These are phyloP conservation scores for Westerdykella aurantiaca DNA, from an alignment of 2,329 filamentous ascomycete species.

Conservation along the genomic window DNA sequence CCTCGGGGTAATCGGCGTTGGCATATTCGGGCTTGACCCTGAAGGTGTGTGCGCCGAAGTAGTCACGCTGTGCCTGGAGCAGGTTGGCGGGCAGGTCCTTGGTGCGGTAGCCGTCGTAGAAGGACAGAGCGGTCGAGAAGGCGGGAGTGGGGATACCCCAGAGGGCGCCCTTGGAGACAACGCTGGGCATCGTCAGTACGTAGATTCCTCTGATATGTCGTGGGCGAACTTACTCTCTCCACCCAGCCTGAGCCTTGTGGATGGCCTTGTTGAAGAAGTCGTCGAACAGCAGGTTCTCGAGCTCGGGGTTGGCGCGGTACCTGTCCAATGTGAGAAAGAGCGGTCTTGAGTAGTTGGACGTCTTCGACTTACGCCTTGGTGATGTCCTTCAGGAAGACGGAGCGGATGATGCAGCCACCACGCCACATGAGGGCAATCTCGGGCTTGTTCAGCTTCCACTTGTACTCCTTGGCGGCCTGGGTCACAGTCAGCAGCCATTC, in stretches of 20 bases:
- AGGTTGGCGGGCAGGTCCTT: slow-evolving; percentile 97
- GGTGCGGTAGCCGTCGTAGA: slow-evolving; percentile 98
- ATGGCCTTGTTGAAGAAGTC: slow-evolving; percentile 99
- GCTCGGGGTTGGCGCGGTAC: slow-evolving; percentile 88
- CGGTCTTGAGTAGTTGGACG: not conserved
- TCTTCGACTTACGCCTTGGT: slow-evolving; percentile 59
- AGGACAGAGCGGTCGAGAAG: slow-evolving; percentile 94
- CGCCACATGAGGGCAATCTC: slow-evolving; percentile 99
- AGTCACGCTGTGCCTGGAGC: slow-evolving; percentile 97
- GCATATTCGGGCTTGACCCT: slow-evolving; percentile 49
- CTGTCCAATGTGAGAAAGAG: slow-evolving; percentile 11
- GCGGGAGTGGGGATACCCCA: slow-evolving; percentile 94
- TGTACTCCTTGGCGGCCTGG: slow-evolving; percentile 88
- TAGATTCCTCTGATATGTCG: not conserved
- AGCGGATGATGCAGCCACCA: slow-evolving; percentile 99
- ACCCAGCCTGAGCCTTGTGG: slow-evolving; percentile 72
- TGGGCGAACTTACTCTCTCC: slow-evolving; percentile 34
- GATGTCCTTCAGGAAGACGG: slow-evolving; percentile 99
- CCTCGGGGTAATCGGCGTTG: slow-evolving; percentile 70
- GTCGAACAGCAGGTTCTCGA: slow-evolving; percentile 97
- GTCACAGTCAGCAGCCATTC: slow-evolving; percentile 2
- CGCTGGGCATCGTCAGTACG: slow-evolving; percentile 50
- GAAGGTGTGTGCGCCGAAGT: slow-evolving; percentile 72
- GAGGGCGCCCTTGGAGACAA: slow-evolving; percentile 84
- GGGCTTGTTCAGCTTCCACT: slow-evolving; percentile 99